A percentile compares a stretch with the other conserved stretches of the same genome.
Evolutionary conservation across 495 filamentous ascomycete species (phyloP).

Genomic region (Penicillium ucsense): DNA sequence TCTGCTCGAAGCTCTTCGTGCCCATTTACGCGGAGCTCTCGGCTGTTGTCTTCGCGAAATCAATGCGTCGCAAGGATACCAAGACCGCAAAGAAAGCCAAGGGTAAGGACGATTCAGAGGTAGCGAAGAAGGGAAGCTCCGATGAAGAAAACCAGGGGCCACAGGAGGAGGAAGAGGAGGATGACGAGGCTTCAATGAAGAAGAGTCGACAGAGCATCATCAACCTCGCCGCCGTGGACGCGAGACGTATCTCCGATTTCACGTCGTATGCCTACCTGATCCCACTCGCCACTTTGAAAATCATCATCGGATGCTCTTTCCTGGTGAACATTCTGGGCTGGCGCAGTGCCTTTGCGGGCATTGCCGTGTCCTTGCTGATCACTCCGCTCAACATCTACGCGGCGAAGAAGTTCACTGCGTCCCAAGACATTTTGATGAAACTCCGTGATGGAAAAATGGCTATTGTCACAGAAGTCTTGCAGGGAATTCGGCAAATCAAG

Average conservation of each 20-base stretch:
- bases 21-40: slow-evolving; percentile 62
- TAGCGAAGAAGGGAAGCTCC: not conserved
- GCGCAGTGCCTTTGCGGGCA: slow-evolving; percentile 57
- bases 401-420: slow-evolving; percentile 54
- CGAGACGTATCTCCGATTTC: slow-evolving; percentile 64
- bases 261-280: slow-evolving; percentile 57
- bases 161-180: slow-evolving; percentile 32
- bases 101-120: slow-evolving; percentile 8
- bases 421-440: slow-evolving; percentile 71
- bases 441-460: slow-evolving; percentile 68
- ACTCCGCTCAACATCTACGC: slow-evolving; percentile 61
- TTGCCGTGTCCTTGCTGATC: slow-evolving; percentile 51
- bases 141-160: slow-evolving; percentile 16
- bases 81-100: slow-evolving; percentile 41
- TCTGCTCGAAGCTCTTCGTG: slow-evolving; percentile 51
- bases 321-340: slow-evolving; percentile 63
- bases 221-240: slow-evolving; percentile 73
- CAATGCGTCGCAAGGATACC: slow-evolving; percentile 71
- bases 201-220: slow-evolving; percentile 67
- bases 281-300: slow-evolving; percentile 42
- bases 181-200: slow-evolving; percentile 46
- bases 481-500: slow-evolving; percentile 82
- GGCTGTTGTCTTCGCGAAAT: slow-evolving; percentile 65
- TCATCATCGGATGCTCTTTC: slow-evolving; percentile 56
- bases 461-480: slow-evolving; percentile 68